A percentile compares a stretch with the other conserved stretches of the same genome.
Evolutionary conservation across 257 asterid genomes (phyloP).

Genomic region (Solanum ahanhuiri): DNA sequence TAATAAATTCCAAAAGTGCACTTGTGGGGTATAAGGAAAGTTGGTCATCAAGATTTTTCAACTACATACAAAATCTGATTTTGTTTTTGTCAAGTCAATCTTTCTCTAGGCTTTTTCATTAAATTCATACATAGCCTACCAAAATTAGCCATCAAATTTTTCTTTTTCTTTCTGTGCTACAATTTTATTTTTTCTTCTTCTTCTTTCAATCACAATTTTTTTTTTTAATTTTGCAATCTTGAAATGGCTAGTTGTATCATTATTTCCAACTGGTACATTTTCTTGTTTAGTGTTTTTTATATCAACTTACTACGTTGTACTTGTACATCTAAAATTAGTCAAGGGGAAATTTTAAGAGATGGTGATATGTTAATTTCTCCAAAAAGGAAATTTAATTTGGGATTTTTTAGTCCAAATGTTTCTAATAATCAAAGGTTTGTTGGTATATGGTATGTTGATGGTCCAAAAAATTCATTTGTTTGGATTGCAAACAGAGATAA

Average conservation of each 20-base stretch:
- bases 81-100: neutral
- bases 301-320: constrained; percentile 1
- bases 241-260: neutral
- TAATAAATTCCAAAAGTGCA: neutral
- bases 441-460: constrained; percentile 50
- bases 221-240: neutral
- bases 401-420: constrained; percentile 53
- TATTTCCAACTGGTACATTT: neutral
- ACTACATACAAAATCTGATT: neutral
- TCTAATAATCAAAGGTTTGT: constrained; percentile 37
- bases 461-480: constrained; percentile 26
- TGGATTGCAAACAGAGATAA: constrained; percentile 73
- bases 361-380: constrained; percentile 39
- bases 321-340: constrained; percentile 16
- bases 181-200: neutral
- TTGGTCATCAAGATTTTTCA: neutral
- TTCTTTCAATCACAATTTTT: neutral
- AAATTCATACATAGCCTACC: neutral
- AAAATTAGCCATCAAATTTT: neutral
- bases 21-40: neutral
- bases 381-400: constrained; percentile 35
- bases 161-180: neutral
- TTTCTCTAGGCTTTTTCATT: neutral
- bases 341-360: constrained; percentile 28
- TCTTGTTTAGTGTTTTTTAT: neutral